Percentiles rank a stretch among this genome's conserved stretches.
phyloP scores from a whole-genome alignment of 441 rosid species.

The Manihot esculenta region DNA sequence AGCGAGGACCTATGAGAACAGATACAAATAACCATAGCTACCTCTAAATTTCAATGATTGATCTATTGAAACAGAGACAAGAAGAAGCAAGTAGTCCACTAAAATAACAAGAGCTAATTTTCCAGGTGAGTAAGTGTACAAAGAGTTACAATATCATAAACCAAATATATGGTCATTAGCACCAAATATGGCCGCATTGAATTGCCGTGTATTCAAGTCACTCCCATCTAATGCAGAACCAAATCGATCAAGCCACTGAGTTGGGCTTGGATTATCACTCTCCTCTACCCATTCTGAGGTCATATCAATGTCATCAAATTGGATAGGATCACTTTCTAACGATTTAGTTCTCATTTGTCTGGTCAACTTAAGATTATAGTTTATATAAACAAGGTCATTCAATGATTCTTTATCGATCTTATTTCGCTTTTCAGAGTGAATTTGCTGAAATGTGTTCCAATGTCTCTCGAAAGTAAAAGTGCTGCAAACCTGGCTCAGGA shows the following conservation, averaged over 20 bases:
- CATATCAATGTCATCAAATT: slow-evolving; percentile 77
- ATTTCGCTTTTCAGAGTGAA: slow-evolving; percentile 80
- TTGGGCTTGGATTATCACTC: slow-evolving; percentile 63
- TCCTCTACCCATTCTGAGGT: slow-evolving; percentile 95
- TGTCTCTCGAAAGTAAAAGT: slow-evolving; percentile 65
- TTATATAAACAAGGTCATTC: slow-evolving; percentile 63
- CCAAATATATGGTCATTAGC: slow-evolving; percentile 63
- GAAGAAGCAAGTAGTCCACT: not conserved
- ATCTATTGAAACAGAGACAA: not conserved
- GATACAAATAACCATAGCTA: not conserved
- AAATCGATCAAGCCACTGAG: slow-evolving; percentile 82
- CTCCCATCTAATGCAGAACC: slow-evolving; percentile 72
- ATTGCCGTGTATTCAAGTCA: slow-evolving; percentile 80
- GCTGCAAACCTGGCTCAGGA: slow-evolving; percentile 89
- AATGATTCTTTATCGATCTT: slow-evolving; percentile 75
- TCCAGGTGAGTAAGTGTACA: not conserved
- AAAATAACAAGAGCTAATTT: not conserved
- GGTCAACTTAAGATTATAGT: slow-evolving; percentile 71
- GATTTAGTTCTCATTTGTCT: slow-evolving; percentile 49
- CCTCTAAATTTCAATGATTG: slow-evolving; percentile 9
- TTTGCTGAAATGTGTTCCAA: slow-evolving; percentile 83
- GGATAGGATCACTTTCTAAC: slow-evolving; percentile 63
- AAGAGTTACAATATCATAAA: slow-evolving; percentile 37
- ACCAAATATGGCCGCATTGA: slow-evolving; percentile 61
- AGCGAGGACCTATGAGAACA: no score